Percentiles rank a stretch among this genome's conserved stretches.
Conservation (phyloP, 2,329 filamentous ascomycete genomes). For the Colletotrichum cereale region DNA sequence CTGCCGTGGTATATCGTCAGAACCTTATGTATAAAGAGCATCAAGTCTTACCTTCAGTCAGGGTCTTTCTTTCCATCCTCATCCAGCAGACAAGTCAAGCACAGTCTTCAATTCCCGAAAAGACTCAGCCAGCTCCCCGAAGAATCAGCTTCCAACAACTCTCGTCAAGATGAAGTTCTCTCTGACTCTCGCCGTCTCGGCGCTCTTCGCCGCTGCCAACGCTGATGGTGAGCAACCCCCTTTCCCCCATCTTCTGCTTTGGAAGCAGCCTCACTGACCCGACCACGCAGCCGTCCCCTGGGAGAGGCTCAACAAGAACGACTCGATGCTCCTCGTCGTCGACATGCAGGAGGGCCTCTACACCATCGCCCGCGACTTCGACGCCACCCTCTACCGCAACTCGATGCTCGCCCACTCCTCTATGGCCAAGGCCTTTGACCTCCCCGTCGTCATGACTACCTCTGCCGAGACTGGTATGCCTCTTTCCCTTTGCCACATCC, state of each 20-base stretch:
- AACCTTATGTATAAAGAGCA: constrained; percentile 19
- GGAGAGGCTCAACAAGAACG: constrained; percentile 52
- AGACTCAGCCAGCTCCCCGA: constrained; percentile 20
- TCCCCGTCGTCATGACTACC: constrained; percentile 78
- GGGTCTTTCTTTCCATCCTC: constrained; percentile 13
- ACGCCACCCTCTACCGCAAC: constrained; percentile 73
- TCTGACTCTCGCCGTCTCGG: constrained; percentile 34
- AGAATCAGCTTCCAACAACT: not conserved
- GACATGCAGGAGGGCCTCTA: constrained; percentile 54
- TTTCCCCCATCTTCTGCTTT: not conserved
- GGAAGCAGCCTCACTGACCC: not conserved
- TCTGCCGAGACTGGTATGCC: constrained; percentile 69
- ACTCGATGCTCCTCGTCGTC: constrained; percentile 52
- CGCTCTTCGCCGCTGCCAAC: constrained; percentile 34
- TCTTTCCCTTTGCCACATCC: rapidly evolving
- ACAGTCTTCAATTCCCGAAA: constrained; percentile 17
- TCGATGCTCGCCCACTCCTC: constrained; percentile 77
- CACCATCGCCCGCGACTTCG: constrained; percentile 71
- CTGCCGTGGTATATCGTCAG: not conserved
- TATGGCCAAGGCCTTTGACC: constrained; percentile 73
- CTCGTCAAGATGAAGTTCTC: constrained; percentile 39
- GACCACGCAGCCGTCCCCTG: constrained; percentile 43
- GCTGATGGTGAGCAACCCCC: constrained; percentile 15
- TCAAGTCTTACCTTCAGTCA: not conserved
- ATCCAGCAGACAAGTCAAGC: constrained; percentile 34